A percentile compares a stretch with the other conserved stretches of the same genome.
These are phyloP conservation scores for Sordariomycetes sp. DNA, from an alignment of 2,329 filamentous ascomycete species.

Conservation along the genomic window DNA sequence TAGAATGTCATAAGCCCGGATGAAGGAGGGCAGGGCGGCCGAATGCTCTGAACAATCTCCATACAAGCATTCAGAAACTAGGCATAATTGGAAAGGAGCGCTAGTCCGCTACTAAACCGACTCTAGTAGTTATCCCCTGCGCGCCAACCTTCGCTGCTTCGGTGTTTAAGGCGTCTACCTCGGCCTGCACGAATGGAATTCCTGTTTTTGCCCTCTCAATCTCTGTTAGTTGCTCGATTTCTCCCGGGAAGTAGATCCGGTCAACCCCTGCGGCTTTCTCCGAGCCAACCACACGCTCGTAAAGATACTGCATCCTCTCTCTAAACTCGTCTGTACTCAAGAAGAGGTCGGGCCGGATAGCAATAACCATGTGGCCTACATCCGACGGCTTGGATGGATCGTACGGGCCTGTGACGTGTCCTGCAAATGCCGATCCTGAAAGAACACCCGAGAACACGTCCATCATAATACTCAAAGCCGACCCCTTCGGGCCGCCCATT, in stretches of 20 bases:
- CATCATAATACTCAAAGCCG: conserved; percentile 73
- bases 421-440: conserved; percentile 69
- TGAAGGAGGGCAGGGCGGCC: too few species aligned
- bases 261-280: conserved; percentile 46
- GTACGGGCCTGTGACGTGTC: conserved; percentile 67
- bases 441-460: conserved; percentile 76
- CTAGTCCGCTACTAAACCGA: too few species aligned
- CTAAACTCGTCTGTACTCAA: conserved; percentile 61
- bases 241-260: conserved; percentile 50
- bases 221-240: conserved; percentile 48
- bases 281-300: conserved; percentile 39
- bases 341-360: conserved; percentile 66
- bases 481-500: conserved; percentile 78
- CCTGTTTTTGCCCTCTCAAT: conserved; percentile 39
- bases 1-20: too few species aligned
- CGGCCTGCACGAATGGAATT: conserved; percentile 47
- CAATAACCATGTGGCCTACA: conserved; percentile 65
- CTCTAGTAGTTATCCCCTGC: conserved; percentile 2
- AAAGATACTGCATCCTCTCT: conserved; percentile 45
- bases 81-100: too few species aligned
- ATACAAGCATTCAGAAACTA: too few species aligned
- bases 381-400: conserved; percentile 58
- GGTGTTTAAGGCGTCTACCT: conserved; percentile 43
- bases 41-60: too few species aligned
- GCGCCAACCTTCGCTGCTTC: conserved; percentile 37